Evolutionary conservation across 176 grass and related monocot species (phyloP).

Genomic region (Ampelocalamus luodianensis): DNA sequence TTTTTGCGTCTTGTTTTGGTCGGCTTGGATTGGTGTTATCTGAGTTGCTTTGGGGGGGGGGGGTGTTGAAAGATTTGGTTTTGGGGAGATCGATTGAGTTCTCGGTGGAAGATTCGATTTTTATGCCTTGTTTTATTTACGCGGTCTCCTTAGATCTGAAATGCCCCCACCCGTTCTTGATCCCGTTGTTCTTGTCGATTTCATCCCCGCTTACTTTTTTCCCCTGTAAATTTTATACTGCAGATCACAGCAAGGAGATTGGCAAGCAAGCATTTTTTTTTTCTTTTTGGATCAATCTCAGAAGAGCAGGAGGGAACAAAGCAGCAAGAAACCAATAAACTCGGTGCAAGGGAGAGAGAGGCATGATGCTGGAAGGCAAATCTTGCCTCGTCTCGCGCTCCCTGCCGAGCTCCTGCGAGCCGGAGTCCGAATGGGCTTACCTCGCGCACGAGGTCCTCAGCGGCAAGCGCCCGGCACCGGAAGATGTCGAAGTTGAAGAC

Average conservation of each 20-base stretch:
- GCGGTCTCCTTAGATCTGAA: constrained; percentile 37
- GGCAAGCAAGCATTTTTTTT: constrained; percentile 32
- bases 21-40: constrained; percentile 8
- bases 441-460: constrained; percentile 47
- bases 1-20: neutral
- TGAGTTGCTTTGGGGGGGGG: neutral
- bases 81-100: constrained; percentile 40
- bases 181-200: constrained; percentile 40
- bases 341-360: constrained; percentile 5
- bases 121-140: constrained; percentile 22
- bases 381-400: constrained; percentile 60
- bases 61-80: constrained; percentile 36
- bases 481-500: constrained; percentile 48
- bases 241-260: constrained; percentile 41
- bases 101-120: constrained; percentile 40
- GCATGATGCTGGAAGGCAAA: constrained; percentile 83
- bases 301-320: constrained; percentile 38
- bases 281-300: constrained; percentile 33
- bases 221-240: constrained; percentile 14
- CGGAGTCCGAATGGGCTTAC: constrained; percentile 62
- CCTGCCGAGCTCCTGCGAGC: constrained; percentile 60
- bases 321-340: neutral
- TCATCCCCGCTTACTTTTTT: constrained; percentile 17
- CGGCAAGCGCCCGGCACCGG: constrained; percentile 62
- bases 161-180: constrained; percentile 21